These are phyloP conservation scores for Dalechampia spathulata DNA, from an alignment of 441 rosid species.

Conservation along the genomic window DNA sequence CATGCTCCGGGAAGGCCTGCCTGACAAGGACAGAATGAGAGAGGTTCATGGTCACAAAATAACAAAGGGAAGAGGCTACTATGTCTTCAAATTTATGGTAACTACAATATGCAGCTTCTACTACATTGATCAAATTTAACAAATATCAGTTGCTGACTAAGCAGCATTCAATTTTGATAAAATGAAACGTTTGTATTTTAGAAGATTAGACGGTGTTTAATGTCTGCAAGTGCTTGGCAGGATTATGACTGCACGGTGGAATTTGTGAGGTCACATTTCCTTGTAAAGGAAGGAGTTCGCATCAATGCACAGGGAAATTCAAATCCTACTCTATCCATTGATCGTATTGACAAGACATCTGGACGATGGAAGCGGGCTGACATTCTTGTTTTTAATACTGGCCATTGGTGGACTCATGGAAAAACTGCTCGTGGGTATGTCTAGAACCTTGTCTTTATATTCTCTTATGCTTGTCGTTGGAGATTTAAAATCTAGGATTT, in stretches of 20 bases:
- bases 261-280: constrained; percentile 93
- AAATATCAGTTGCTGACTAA: not conserved
- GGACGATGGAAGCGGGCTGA: constrained; percentile 68
- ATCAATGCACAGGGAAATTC: constrained; percentile 60
- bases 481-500: too few relatives aligned
- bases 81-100: constrained; percentile 63
- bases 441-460: not conserved
- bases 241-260: constrained; percentile 75
- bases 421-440: constrained; percentile 86
- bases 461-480: not conserved
- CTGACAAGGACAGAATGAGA: constrained; percentile 58
- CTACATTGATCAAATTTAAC: not conserved
- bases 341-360: constrained; percentile 67
- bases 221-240: constrained; percentile 29
- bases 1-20: constrained; percentile 70
- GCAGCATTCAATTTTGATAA: not conserved
- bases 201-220: not conserved
- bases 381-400: constrained; percentile 86
- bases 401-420: constrained; percentile 98
- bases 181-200: not conserved
- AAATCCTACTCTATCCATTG: constrained; percentile 76
- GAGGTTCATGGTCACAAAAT: constrained; percentile 74
- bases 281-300: constrained; percentile 80
- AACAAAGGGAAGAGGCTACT: constrained; percentile 82
- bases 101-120: constrained; percentile 13